Evolutionary conservation across 169 alveolate species (phyloP).

Genomic region (Neospora caninum): DNA sequence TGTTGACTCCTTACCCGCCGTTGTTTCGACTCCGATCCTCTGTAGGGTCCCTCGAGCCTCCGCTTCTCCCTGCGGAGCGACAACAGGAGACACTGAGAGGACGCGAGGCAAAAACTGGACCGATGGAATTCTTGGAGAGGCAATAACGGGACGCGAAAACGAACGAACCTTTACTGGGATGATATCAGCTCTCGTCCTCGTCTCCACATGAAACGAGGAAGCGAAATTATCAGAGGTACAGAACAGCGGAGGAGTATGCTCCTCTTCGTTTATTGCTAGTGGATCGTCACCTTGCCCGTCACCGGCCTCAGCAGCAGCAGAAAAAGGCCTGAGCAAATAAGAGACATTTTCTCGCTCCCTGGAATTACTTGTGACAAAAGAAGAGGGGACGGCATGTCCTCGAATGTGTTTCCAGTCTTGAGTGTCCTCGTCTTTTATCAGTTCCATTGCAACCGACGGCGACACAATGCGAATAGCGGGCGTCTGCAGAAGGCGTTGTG

Average conservation of each 20-base stretch:
- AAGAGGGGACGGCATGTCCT: not conserved
- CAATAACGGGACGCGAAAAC: not conserved
- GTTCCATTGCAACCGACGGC: not conserved
- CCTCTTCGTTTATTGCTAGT: not conserved
- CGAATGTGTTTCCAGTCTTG: not conserved
- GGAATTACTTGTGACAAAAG: not conserved
- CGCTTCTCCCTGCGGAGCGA: not conserved
- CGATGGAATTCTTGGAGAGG: not conserved
- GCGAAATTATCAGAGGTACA: not conserved
- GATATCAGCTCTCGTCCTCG: not conserved
- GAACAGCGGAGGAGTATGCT: not conserved
- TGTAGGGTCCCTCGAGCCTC: not conserved
- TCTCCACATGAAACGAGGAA: not conserved
- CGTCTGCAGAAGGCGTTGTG: not conserved
- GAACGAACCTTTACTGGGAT: not conserved
- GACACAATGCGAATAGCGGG: slow-evolving; percentile 5
- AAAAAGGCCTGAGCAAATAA: not conserved
- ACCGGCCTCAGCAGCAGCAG: not conserved
- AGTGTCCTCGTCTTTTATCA: not conserved
- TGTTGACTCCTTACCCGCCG: not conserved
- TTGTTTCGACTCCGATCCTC: not conserved
- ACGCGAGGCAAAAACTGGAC: not conserved
- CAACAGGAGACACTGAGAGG: not conserved
- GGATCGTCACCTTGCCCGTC: not conserved
- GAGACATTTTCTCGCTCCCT: not conserved